Evolutionary conservation across 441 rosid species (phyloP), one percentile per base, ranked within the genome.

Genomic region (Pelargonium exstipulatum): DNA sequence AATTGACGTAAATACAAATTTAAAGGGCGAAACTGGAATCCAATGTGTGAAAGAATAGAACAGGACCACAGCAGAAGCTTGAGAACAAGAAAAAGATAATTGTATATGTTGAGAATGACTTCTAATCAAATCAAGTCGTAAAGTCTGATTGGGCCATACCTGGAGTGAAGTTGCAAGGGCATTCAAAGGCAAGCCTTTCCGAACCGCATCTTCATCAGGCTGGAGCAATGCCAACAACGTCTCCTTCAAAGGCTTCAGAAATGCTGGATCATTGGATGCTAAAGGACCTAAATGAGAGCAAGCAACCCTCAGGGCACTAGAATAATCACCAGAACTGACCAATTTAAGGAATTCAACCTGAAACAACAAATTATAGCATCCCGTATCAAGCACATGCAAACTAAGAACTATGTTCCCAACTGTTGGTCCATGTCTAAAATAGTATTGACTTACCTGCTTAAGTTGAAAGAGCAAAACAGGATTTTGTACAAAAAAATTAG

Each of bases 341-440:
- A 94, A 80, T 78, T 91, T 91, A 5, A 94, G 84, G 78, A 94
- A 94, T 82, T 94, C 96, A 79, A 87, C 90, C 97, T 94, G 82
- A 65, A 70, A 61, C 60, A 53, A 53, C 20, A 53, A 53, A 53
- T 14, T 16, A 53, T 53, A 53, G 20, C 60, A 53, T 53, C 17
- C 18, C 17, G 60, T 53, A 17, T 53, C 17, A 18, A 53, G 18
- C 60, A 14, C 7, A 53, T 14, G 60, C 17, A 53, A 53, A 5
- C 16, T 18, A 53, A 53, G 17, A 8, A 53, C 60, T 18, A 53
- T 16, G 60, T 16, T 53, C 29, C 9, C 57, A 10, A 20, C 20
- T 60, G 62, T 29, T 61, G 60, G 60, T 53, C 17, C 18, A 9
- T 42, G 37, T 32, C 37, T 22, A 67, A 55, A 20, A 8, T 40